These are phyloP conservation scores for Cucumis cinereus DNA, from an alignment of 306 rosid species.

Conservation along the genomic window DNA sequence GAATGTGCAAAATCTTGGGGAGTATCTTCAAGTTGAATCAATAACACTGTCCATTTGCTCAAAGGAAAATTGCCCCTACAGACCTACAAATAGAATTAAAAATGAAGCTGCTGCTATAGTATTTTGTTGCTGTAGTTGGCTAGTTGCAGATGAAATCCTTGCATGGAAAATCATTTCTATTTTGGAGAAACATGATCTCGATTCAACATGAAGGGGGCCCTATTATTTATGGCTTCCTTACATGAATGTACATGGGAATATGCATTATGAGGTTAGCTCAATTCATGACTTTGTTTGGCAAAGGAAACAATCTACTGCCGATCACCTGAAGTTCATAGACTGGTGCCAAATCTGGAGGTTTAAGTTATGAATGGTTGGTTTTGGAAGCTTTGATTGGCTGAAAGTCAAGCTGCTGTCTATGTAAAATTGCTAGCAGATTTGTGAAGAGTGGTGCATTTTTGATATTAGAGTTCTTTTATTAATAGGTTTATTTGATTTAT, in stretches of 20 bases:
- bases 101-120: slow-evolving; percentile 5
- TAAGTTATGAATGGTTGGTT: neutral
- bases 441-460: neutral
- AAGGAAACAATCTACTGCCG: neutral
- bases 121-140: slow-evolving; percentile 38
- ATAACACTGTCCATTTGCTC: slow-evolving; percentile 26
- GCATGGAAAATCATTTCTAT: slow-evolving; percentile 37
- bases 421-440: neutral
- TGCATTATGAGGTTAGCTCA: neutral
- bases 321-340: neutral
- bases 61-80: slow-evolving; percentile 30
- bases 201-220: neutral
- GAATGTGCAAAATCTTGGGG: slow-evolving; percentile 26
- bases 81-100: slow-evolving; percentile 19
- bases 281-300: neutral
- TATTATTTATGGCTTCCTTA: neutral
- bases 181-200: slow-evolving; percentile 11
- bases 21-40: slow-evolving; percentile 33
- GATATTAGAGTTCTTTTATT: neutral
- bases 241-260: neutral
- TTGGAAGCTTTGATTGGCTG: neutral
- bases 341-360: neutral
- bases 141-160: slow-evolving; percentile 31
- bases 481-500: neutral
- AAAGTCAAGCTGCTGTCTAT: neutral